A percentile compares a stretch with the other conserved stretches of the same genome.
phyloP scores from a whole-genome alignment of 768 basidiomycete species.

The Phallus indusiatus region DNA sequence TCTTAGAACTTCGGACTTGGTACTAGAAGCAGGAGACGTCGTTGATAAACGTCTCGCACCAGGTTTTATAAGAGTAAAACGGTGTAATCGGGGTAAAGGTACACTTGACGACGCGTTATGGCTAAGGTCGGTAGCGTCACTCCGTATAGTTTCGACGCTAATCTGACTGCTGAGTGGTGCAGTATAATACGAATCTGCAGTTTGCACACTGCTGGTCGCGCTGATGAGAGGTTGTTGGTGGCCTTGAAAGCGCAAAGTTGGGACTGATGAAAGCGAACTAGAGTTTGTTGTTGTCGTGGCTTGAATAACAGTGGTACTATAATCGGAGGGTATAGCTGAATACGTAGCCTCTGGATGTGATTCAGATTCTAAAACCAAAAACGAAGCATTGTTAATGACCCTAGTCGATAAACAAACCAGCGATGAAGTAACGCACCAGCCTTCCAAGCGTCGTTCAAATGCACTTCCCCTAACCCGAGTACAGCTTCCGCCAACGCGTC shows the following conservation, averaged over 20 bases:
- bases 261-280: slow-evolving; percentile 55
- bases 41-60: slow-evolving; percentile 42
- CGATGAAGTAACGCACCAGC: slow-evolving; percentile 23
- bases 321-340: slow-evolving; percentile 32
- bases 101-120: slow-evolving; percentile 10
- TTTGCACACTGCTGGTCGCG: slow-evolving; percentile 10
- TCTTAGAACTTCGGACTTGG: neutral
- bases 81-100: slow-evolving; percentile 54
- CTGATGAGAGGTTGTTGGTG: slow-evolving; percentile 30
- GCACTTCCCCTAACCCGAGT: slow-evolving; percentile 34
- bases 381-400: slow-evolving; percentile 1
- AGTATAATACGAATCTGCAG: slow-evolving; percentile 19
- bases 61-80: slow-evolving; percentile 81
- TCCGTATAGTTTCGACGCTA: slow-evolving; percentile 30
- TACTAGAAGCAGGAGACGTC: neutral
- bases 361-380: slow-evolving; percentile 18
- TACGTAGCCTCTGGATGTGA: neutral
- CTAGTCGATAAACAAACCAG: slow-evolving; percentile 6
- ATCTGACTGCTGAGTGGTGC: slow-evolving; percentile 38
- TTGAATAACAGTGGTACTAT: slow-evolving; percentile 63
- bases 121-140: neutral
- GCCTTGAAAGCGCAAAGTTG: slow-evolving; percentile 54
- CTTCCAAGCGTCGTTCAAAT: slow-evolving; percentile 23
- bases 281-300: slow-evolving; percentile 32
- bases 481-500: slow-evolving; percentile 58